Evolutionary conservation across 768 basidiomycete species (phyloP), one percentile per base, ranked within the genome.

Genomic region (Auricularia cornea): DNA sequence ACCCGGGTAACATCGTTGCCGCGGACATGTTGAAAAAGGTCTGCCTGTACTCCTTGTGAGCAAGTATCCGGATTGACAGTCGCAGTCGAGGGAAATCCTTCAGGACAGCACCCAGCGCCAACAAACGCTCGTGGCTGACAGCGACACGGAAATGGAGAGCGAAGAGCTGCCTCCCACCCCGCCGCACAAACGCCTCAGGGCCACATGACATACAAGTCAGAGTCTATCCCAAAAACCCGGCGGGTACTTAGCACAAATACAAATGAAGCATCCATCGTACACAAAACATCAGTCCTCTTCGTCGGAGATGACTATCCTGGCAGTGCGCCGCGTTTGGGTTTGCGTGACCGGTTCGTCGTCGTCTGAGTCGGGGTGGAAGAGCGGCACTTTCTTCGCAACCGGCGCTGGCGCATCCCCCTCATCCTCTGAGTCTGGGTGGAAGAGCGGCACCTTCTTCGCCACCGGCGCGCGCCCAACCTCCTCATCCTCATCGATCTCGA

Each of bases 1-100:
- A 91, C 68, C 80, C 83, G 8, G 76, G 80, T 26, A 87, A 86
- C 61, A 67, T 70, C 14, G 77, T 89, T 1, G 80, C 83, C 8
- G 74, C 76, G 56, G 75, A 75, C 1, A 86, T 89, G 68, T 71
- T 89, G 12, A 69, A 73, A 38, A 83, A 84, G 79, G 90, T 80
- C 44, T 10, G 35, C 35, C 20, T 1, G 23, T 18, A 18, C 38
- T 8, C 8, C 38, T 18, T 18, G 1, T 48, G 10, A 12, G 20
- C 16, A 14, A 12, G 5, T 48, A 10, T 6, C 20, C 44, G 20
- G 11, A 12, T 23, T 16, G 20, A 12, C 16, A 20, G 20, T 20
- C 44, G 23, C 44, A 48, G 44, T 48, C 20, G 5, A 10, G 44
- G 6, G 44, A 48, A 1, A 20, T 48, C 11, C 23, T 48, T 23